These are phyloP conservation scores for Alternaria rosae DNA, from an alignment of 2,329 filamentous ascomycete species.

Conservation along the genomic window DNA sequence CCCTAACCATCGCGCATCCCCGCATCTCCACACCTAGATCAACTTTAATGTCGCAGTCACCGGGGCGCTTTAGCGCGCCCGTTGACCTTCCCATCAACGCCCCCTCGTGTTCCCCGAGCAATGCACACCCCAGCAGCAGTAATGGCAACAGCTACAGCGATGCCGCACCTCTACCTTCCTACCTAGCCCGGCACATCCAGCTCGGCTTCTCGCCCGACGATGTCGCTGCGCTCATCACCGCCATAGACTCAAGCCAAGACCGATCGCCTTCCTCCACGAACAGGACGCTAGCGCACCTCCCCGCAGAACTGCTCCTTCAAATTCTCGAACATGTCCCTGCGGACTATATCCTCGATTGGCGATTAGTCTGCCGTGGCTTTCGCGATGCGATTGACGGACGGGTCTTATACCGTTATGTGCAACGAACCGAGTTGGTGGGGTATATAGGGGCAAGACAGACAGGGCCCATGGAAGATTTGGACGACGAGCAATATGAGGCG, in stretches of 20 bases:
- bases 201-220: constrained; percentile 39
- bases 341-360: constrained; percentile 37
- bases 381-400: constrained; percentile 43
- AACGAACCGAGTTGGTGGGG: constrained; percentile 31
- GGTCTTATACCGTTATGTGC: constrained; percentile 33
- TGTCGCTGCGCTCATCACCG: constrained; percentile 33
- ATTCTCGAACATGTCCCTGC: constrained; percentile 40
- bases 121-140: not conserved
- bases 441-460: constrained; percentile 21
- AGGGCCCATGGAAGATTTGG: constrained; percentile 7
- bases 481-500: constrained; percentile 23
- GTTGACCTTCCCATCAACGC: not conserved
- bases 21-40: constrained; percentile 4
- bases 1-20: constrained; percentile 4
- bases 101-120: not conserved
- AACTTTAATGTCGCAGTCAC: constrained; percentile 7
- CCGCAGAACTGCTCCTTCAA: constrained; percentile 39
- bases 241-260: constrained; percentile 41
- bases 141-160: too few species aligned
- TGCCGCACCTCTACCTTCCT: constrained; percentile 30
- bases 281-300: constrained; percentile 28
- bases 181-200: constrained; percentile 29
- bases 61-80: not conserved
- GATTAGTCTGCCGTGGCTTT: constrained; percentile 40
- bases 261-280: not conserved